Evolutionary conservation across 805 yeast species (phyloP), one percentile per base, ranked within the genome.

Genomic region (Kuraishia ogatae): DNA sequence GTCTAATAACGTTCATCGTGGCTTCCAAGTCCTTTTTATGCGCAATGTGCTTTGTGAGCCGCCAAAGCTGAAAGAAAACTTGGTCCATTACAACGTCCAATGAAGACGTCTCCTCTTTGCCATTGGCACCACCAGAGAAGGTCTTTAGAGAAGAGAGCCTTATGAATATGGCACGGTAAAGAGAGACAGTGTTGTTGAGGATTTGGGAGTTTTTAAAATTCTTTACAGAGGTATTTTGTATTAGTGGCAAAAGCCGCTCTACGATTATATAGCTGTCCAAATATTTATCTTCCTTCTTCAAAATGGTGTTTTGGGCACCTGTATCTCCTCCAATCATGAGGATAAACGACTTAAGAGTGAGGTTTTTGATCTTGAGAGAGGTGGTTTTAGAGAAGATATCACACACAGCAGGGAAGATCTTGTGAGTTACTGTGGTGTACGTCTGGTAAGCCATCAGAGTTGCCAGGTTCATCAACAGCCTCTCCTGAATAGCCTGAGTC

Each of bases 321-420:
- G 20, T n/a, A 17, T 35, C 50, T 8, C 65, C 70, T 47, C 60
- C 60, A 19, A 88, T 78, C 62, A 91, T 69, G 51, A 71, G 64
- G 15, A 79, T 75, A 61, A 91, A 83, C 1, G 88, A 76, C 20
- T 76, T 71, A 22, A 90, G 74, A 1, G 94, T 81, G 17, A 81
- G 76, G 19, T 86, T 72, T 63, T 94, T 93, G 26, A 94, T 87
- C 4, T 87, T 82, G 39, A 92, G 73, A 28, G 94, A 82, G 0
- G 92, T 89, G 0, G 99, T 94, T 50, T 89, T 86, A 46, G 90
- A 80, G 69, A 93, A 94, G 7, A 89, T 78, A 50, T 77, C 78
- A 50, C 89, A 80, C 19, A 90, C 73, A 50, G 82, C 71, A 1
- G 97, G 96, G 66, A 88, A 82, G n/a, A 91, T 71, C 35, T 81